Evolutionary conservation across 2,329 filamentous ascomycete genomes (phyloP).

Genomic region (Neophaeococcomyces mojaviensis): DNA sequence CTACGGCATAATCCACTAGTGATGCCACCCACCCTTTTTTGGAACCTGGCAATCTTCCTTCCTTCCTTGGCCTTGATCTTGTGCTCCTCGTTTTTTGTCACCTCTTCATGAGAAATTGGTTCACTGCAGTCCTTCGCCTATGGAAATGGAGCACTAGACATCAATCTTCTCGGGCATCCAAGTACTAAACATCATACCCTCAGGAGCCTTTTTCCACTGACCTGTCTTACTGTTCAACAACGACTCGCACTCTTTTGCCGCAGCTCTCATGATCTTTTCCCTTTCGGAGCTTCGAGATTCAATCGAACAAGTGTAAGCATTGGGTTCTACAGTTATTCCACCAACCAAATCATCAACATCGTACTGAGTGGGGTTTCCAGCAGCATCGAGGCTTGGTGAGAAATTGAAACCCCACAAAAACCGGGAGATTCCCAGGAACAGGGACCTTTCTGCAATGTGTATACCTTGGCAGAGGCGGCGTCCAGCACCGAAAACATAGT

Average conservation of each 20-base stretch:
- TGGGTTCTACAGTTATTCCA: no score
- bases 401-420: slow-evolving; percentile 29
- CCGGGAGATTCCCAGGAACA: slow-evolving; percentile 26
- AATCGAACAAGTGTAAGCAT: no score
- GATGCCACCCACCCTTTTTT: no score
- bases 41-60: no score
- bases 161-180: slow-evolving; percentile 10
- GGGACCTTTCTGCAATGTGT: slow-evolving; percentile 28
- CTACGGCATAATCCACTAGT: no score
- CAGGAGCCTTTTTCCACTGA: slow-evolving; percentile 25
- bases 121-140: slow-evolving; percentile 33
- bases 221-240: slow-evolving; percentile 23
- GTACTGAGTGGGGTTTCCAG: no score
- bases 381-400: not conserved
- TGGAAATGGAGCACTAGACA: slow-evolving; percentile 18
- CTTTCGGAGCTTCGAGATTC: not conserved
- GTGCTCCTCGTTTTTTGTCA: no score
- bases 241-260: not conserved
- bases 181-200: slow-evolving; percentile 15
- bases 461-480: slow-evolving; percentile 29
- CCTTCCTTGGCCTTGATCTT: no score
- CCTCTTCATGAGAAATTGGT: no score
- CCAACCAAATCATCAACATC: no score
- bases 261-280: not conserved
- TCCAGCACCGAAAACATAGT: slow-evolving; percentile 27